phyloP scores from a whole-genome alignment of 345 rosid species.

The Pugionium cornutum region DNA sequence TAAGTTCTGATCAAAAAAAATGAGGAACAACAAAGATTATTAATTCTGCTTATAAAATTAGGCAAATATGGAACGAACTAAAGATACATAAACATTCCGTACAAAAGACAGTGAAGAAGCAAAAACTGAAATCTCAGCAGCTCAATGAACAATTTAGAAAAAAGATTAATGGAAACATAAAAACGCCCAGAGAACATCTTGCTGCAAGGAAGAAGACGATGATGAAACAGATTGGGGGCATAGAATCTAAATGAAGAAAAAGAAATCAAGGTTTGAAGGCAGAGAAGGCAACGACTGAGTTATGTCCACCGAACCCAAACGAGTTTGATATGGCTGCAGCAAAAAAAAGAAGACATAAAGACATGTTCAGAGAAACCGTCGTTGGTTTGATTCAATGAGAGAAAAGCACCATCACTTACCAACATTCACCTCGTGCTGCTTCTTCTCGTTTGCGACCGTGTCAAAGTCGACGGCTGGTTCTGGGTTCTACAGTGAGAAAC shows the following conservation, averaged over 20 bases:
- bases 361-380: conserved; percentile 6
- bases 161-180: conserved; percentile 15
- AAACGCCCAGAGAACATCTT: conserved; percentile 2
- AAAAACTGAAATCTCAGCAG: conserved; percentile 36
- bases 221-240: not conserved
- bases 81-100: conserved; percentile 36
- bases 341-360: conserved; percentile 6
- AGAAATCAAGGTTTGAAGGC: conserved; percentile 76
- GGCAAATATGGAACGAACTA: conserved; percentile 11
- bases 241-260: conserved; percentile 10
- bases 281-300: conserved; percentile 92
- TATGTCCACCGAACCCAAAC: conserved; percentile 98
- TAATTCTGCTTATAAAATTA: conserved; percentile 26
- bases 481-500: conserved; percentile 58
- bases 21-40: conserved; percentile 1
- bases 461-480: conserved; percentile 91
- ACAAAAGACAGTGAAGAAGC: conserved; percentile 16
- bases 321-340: conserved; percentile 90
- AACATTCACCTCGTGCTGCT: conserved; percentile 94
- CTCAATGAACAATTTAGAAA: conserved; percentile 19
- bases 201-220: no score
- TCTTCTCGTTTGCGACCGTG: conserved; percentile 77
- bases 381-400: not conserved
- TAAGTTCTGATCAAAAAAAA: no score
- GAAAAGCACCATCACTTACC: conserved; percentile 53